These are phyloP conservation scores for Cordyceps pruinosa DNA, from an alignment of 2,329 filamentous ascomycete species.

Conservation along the genomic window DNA sequence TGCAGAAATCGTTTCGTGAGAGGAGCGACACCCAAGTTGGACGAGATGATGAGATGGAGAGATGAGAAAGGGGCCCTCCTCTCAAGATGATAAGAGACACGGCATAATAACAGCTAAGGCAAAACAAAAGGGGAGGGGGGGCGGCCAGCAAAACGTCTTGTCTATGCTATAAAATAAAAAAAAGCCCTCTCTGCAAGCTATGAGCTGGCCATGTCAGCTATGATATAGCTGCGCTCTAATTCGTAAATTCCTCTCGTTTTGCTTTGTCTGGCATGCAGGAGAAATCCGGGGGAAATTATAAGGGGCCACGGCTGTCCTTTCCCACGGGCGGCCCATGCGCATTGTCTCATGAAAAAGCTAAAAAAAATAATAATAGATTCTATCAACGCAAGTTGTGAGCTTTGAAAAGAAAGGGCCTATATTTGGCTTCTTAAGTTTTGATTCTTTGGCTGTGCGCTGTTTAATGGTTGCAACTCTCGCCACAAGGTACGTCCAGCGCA, in stretches of 20 bases:
- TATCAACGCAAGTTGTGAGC: not conserved
- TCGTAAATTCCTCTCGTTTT: not conserved
- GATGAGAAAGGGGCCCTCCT: no score
- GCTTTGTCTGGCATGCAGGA: conserved; percentile 5
- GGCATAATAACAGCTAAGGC: not conserved
- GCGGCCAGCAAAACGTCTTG: not conserved
- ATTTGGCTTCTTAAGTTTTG: not conserved
- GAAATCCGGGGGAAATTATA: conserved; percentile 3
- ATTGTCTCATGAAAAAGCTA: no score
- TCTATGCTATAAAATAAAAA: no score
- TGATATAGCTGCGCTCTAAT: not conserved
- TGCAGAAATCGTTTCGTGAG: not conserved
- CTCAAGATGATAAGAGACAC: not conserved
- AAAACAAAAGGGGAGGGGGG: conserved; percentile 2
- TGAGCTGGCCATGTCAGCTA: no score
- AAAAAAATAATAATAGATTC: no score
- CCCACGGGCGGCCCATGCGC: not conserved
- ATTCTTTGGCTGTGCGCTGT: no score
- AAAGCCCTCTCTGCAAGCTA: not conserved
- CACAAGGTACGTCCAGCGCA: no score
- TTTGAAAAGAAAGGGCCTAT: not conserved
- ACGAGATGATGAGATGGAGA: not conserved
- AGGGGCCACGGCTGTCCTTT: not conserved
- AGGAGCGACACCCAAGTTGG: not conserved
- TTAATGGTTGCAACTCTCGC: no score